Percentiles rank a stretch among this genome's conserved stretches.
Evolutionary conservation across 176 grass and related monocot species (phyloP).

Genomic region (Bothriochloa decipiens): DNA sequence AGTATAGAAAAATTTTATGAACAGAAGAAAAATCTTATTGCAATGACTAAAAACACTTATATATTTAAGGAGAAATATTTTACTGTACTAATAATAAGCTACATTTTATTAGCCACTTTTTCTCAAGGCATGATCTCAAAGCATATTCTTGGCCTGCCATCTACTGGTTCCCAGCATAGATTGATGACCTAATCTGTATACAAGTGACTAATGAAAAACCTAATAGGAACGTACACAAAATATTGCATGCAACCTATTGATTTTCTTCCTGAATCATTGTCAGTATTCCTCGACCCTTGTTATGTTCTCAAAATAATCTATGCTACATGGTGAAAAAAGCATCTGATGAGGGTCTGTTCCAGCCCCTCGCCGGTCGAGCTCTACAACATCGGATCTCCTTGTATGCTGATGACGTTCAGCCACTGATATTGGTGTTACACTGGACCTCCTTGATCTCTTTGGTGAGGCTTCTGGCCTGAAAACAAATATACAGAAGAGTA

Average conservation of each 20-base stretch:
- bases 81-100: conserved; percentile 15
- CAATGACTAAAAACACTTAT: neutral
- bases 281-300: neutral
- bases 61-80: neutral
- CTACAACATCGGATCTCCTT: too few relatives aligned
- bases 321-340: too few relatives aligned
- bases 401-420: too few relatives aligned
- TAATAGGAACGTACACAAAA: neutral
- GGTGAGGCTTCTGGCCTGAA: too few relatives aligned
- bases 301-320: conserved; percentile 6
- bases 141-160: neutral
- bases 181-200: neutral
- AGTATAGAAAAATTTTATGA: conserved; percentile 10
- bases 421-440: too few relatives aligned
- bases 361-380: too few relatives aligned
- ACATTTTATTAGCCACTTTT: conserved; percentile 4
- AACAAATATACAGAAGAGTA: too few relatives aligned
- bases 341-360: too few relatives aligned
- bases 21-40: neutral
- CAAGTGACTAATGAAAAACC: conserved; percentile 4
- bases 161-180: neutral
- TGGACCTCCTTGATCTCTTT: too few relatives aligned
- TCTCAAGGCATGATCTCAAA: conserved; percentile 8
- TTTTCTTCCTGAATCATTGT: conserved; percentile 12
- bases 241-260: neutral